phyloP scores from a whole-genome alignment of 169 alveolate species.

The Cryptosporidium sp. region DNA sequence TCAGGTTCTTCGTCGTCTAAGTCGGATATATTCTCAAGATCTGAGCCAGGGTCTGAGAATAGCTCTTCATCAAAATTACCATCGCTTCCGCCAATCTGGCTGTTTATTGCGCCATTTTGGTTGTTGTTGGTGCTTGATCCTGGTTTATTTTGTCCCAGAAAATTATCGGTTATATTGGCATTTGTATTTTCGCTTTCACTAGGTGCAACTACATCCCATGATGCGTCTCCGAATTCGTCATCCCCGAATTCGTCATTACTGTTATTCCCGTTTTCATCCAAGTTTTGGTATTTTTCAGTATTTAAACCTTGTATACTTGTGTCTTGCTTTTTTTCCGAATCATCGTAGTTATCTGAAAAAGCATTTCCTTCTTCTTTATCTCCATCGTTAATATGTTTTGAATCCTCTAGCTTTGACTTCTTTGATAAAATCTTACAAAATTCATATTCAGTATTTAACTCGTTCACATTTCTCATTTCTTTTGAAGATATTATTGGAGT shows the following conservation, averaged over 20 bases:
- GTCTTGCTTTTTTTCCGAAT: neutral
- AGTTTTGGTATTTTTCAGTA: neutral
- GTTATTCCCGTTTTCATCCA: neutral
- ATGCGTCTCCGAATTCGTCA: slow-evolving; percentile 60
- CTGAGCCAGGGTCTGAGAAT: slow-evolving; percentile 40
- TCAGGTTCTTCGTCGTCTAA: slow-evolving; percentile 66
- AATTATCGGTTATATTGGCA: neutral
- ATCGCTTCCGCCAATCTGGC: neutral
- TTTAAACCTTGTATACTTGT: neutral
- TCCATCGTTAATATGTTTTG: neutral
- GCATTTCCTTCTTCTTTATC: neutral
- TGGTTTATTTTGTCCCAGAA: neutral
- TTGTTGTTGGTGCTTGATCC: neutral
- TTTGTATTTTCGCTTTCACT: neutral
- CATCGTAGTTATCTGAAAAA: neutral
- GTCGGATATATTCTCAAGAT: slow-evolving; percentile 44
- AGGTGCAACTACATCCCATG: slow-evolving; percentile 61
- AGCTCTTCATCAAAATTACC: neutral
- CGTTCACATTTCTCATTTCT: slow-evolving; percentile 49
- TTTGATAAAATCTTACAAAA: neutral
- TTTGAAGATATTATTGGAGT: slow-evolving; percentile 50
- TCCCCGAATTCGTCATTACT: neutral
- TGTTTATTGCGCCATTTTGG: neutral
- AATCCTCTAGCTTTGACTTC: neutral
- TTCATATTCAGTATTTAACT: slow-evolving; percentile 22